phyloP scores from a whole-genome alignment of 805 yeast species.

The Candida ortonii region DNA sequence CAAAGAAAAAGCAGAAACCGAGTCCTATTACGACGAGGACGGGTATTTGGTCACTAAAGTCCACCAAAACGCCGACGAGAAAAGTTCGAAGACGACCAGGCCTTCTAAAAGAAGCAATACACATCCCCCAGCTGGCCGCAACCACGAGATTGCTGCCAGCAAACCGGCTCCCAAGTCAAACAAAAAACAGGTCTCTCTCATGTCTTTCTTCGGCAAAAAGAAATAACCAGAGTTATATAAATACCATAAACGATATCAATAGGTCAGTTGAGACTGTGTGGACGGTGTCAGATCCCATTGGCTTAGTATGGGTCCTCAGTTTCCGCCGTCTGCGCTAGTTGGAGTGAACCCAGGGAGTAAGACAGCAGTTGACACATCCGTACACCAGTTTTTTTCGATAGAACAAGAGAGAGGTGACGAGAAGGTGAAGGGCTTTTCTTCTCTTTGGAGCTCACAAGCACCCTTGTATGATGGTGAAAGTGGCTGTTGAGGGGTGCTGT shows the following conservation, averaged over 20 bases:
- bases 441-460: too few species aligned
- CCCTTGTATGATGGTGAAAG: slow-evolving; percentile 17
- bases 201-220: slow-evolving; percentile 34
- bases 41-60: slow-evolving; percentile 29
- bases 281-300: too few species aligned
- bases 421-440: too few species aligned
- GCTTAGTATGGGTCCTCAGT: too few species aligned
- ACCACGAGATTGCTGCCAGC: slow-evolving; percentile 9
- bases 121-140: slow-evolving; percentile 14
- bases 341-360: too few species aligned
- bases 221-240: slow-evolving; percentile 6
- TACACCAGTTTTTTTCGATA: too few species aligned
- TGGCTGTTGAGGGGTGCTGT: slow-evolving; percentile 88
- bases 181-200: slow-evolving; percentile 29
- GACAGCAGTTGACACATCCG: too few species aligned
- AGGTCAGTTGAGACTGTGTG: too few species aligned
- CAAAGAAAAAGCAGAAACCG: slow-evolving; percentile 16
- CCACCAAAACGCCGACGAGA: slow-evolving; percentile 6
- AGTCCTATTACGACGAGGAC: slow-evolving; percentile 30
- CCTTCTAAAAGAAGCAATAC: slow-evolving; percentile 10
- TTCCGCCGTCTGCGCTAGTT: too few species aligned
- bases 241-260: background rate
- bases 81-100: too few species aligned
- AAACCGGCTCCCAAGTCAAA: slow-evolving; percentile 5
- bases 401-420: too few species aligned